Base-by-base conservation (phyloP, 2,329 filamentous ascomycete genomes). In the Aspergillus viridinutans region DNA sequence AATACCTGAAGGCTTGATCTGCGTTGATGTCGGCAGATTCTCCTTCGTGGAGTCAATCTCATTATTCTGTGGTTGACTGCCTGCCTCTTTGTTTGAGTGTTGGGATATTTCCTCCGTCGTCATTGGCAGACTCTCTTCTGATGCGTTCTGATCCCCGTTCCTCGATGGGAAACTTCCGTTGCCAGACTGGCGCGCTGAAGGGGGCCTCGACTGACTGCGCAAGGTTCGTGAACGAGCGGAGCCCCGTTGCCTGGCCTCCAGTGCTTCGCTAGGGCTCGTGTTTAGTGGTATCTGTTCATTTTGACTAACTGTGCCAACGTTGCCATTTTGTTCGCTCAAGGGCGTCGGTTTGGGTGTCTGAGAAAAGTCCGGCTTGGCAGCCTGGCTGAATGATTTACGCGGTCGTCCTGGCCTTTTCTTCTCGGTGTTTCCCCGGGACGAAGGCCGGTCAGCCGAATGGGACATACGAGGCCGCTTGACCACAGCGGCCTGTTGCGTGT, bases 381-480 rank as follows among this genome's bases (percentile, higher is more conserved):
- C 26, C 8, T 64, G 62, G 50, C 53, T 64, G 21, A 63, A 49
- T 12, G 70, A 72, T 56, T 69, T 71, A 35, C 65, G 63, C 1
- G 70, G 69, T 9, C 72, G 67, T 2, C 71, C 71, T 14, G 43
- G 50, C 47, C 56, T 61, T 57, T 35, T 67, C 32, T 59, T 67
- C 7, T 59, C 59, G 23, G 53, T 4, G 7, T 28, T 50, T 45
- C 25, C 20, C 45, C 54, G 59, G 20, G 57, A 35, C 50, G 50
- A n/a, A 20, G 54, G 49, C 26, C 21, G 53, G 17, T 58, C 62
- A 5, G 53, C 20, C 1, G 61, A 12, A 6, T 63, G 58, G 3
- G 58, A 61, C 8, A 74, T 62, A 14, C 72, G 68, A 4, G 63
- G 70, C 14, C 72, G 67, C 55, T 75, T 75, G 2, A 61, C 48